These are phyloP conservation scores for Arachis stenosperma DNA, from an alignment of 306 rosid species.

Conservation along the genomic window DNA sequence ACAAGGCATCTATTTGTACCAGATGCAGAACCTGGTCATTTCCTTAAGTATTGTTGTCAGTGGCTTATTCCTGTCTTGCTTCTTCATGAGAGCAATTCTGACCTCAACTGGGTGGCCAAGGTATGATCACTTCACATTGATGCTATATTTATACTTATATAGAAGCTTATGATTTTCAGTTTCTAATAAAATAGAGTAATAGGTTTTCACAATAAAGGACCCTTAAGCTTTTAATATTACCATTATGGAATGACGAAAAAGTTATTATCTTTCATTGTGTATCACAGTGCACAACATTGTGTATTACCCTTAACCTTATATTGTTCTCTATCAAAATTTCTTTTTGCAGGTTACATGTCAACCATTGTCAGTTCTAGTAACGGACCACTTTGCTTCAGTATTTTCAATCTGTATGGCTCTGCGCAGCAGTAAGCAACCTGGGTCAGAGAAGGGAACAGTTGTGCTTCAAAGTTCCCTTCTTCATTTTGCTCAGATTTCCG, in stretches of 20 bases:
- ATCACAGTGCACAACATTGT: not conserved
- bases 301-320: not conserved
- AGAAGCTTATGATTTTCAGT: conserved; percentile 30
- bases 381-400: conserved; percentile 70
- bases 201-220: conserved; percentile 10
- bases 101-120: conserved; percentile 78
- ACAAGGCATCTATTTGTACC: conserved; percentile 75
- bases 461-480: conserved; percentile 82
- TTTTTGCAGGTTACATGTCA: conserved; percentile 72
- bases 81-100: conserved; percentile 62
- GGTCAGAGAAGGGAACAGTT: conserved; percentile 62
- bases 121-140: conserved; percentile 45
- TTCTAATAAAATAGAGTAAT: not conserved
- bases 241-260: conserved; percentile 27
- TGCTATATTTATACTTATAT: conserved; percentile 21
- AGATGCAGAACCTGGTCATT: conserved; percentile 76
- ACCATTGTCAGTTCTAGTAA: conserved; percentile 64
- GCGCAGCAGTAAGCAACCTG: conserved; percentile 75
- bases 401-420: conserved; percentile 79
- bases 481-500: conserved; percentile 73
- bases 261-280: conserved; percentile 11
- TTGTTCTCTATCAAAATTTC: conserved; percentile 42
- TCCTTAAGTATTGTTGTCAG: conserved; percentile 77
- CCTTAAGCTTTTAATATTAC: conserved; percentile 18
- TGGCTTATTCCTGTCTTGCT: conserved; percentile 95